These are phyloP conservation scores for Xanthoparmelia taractica DNA, from an alignment of 495 filamentous ascomycete species.

Conservation along the genomic window DNA sequence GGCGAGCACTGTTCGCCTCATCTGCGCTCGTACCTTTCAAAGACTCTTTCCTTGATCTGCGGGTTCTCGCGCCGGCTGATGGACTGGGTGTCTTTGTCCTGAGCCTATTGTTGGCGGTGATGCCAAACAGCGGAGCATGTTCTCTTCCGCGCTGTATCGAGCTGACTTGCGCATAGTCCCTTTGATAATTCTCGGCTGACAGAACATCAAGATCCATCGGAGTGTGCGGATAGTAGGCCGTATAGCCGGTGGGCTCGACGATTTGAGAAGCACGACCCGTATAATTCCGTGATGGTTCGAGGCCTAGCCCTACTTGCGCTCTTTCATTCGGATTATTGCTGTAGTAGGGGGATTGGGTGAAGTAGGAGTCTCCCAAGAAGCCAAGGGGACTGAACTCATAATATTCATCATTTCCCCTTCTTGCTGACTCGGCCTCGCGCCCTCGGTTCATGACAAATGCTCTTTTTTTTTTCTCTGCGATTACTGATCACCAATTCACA, in stretches of 20 bases:
- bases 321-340: conserved; percentile 3
- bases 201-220: conserved; percentile 17
- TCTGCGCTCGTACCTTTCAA: conserved; percentile 8
- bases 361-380: conserved; percentile 14
- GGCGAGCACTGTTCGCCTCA: conserved; percentile 14
- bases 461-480: conserved; percentile 2
- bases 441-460: conserved; percentile 15
- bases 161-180: conserved; percentile 5
- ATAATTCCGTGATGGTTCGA: background rate
- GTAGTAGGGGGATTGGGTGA: conserved; percentile 9
- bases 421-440: conserved; percentile 14
- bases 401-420: conserved; percentile 9
- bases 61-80: background rate
- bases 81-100: background rate
- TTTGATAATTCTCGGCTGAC: conserved; percentile 16
- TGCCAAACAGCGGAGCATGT: conserved; percentile 1
- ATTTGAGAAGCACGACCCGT: background rate
- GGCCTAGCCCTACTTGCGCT: conserved; percentile 4
- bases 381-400: conserved; percentile 12
- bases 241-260: background rate
- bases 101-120: background rate
- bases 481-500: conserved; percentile 7
- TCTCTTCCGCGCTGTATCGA: conserved; percentile 2
- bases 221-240: conserved; percentile 4
- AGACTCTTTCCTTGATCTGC: conserved; percentile 10